Evolutionary conservation across 2,329 filamentous ascomycete species (phyloP).

Genomic region (Leptographium galeiforme): DNA sequence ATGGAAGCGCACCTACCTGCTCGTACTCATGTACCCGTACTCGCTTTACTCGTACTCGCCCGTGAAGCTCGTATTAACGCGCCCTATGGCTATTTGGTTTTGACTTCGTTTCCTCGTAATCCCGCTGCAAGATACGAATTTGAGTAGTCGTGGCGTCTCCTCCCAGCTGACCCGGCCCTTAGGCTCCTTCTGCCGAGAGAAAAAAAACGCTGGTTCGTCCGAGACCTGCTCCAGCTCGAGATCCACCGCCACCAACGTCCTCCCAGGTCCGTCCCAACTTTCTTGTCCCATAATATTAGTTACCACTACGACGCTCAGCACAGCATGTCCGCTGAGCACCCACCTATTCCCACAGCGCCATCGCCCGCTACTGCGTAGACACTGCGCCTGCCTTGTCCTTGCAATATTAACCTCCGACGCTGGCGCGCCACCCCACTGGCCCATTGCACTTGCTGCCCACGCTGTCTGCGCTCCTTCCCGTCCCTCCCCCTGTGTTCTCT

Average conservation of each 20-base stretch:
- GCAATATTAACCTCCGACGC: background rate
- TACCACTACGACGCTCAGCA: background rate
- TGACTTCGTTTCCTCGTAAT: too few relatives aligned
- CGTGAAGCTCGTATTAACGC: too few relatives aligned
- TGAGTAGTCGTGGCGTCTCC: too few relatives aligned
- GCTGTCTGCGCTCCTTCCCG: background rate
- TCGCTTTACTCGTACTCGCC: too few relatives aligned
- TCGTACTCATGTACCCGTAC: too few relatives aligned
- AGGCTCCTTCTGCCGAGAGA: too few relatives aligned
- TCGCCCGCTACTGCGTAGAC: background rate
- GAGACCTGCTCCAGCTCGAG: background rate
- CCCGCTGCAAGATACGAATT: too few relatives aligned
- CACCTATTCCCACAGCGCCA: background rate
- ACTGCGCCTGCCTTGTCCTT: background rate
- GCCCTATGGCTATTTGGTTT: too few relatives aligned
- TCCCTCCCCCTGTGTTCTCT: background rate
- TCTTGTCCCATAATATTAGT: background rate
- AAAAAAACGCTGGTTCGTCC: background rate
- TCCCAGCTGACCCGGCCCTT: too few relatives aligned
- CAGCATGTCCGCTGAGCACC: background rate
- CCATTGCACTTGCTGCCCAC: background rate
- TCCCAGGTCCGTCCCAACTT: background rate
- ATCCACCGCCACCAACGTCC: background rate
- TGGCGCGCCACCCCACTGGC: background rate
- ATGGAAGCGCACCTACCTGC: background rate